These are phyloP conservation scores for Quercus agrifolia DNA, from an alignment of 306 rosid species.

Conservation along the genomic window DNA sequence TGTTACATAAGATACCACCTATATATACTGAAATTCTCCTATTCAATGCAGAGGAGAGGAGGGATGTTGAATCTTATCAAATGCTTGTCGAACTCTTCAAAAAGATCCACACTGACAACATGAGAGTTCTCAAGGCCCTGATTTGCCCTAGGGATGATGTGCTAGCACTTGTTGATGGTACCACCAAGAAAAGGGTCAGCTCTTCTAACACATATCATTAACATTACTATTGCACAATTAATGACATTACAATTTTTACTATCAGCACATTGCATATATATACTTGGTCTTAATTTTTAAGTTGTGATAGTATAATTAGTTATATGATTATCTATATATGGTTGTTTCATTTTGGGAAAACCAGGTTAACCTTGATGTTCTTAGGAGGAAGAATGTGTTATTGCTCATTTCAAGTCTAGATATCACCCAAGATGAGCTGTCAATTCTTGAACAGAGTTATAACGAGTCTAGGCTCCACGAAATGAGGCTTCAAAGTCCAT, in stretches of 20 bases:
- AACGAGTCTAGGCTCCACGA: slow-evolving; percentile 42
- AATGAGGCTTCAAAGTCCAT: slow-evolving; percentile 19
- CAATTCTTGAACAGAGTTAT: slow-evolving; percentile 55
- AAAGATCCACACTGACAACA: slow-evolving; percentile 45
- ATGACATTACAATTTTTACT: no score
- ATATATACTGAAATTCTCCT: neutral
- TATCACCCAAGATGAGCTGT: slow-evolving; percentile 1
- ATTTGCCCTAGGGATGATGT: slow-evolving; percentile 48
- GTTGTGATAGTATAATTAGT: no score
- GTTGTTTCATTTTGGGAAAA: neutral
- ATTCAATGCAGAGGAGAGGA: slow-evolving; percentile 36
- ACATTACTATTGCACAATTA: neutral
- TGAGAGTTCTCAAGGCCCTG: slow-evolving; percentile 57
- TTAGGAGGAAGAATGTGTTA: neutral
- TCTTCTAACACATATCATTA: slow-evolving; percentile 4
- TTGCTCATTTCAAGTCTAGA: neutral
- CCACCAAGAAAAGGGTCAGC: slow-evolving; percentile 46
- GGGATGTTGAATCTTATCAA: slow-evolving; percentile 44
- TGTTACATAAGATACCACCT: no score
- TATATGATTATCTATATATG: neutral
- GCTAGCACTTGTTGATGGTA: slow-evolving; percentile 50
- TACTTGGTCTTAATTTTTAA: no score
- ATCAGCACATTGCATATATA: no score
- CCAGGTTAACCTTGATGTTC: neutral
- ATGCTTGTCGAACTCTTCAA: slow-evolving; percentile 35